Conservation (phyloP, 352 stramenopile genomes). For the Saprolegnia diclina region DNA sequence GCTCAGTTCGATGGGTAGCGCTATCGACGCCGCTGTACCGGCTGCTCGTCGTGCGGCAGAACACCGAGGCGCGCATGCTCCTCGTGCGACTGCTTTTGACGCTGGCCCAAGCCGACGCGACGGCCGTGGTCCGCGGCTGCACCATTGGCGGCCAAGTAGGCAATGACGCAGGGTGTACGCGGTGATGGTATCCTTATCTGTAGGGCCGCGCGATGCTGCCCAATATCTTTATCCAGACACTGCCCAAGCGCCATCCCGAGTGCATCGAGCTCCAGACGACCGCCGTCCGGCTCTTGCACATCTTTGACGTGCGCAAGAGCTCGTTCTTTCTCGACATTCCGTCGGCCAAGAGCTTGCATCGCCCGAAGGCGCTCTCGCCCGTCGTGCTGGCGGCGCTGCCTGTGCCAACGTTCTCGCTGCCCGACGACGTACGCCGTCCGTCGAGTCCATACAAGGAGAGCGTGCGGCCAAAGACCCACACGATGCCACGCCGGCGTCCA, state of each 20-base stretch:
- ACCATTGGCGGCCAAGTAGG: conserved; percentile 47
- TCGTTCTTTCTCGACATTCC: conserved; percentile 19
- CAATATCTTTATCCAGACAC: conserved; percentile 72
- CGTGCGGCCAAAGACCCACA: background rate
- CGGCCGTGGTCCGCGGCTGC: conserved; percentile 45
- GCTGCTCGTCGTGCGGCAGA: conserved; percentile 5
- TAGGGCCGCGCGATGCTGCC: conserved; percentile 60
- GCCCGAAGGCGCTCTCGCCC: conserved; percentile 7
- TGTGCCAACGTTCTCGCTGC: conserved; percentile 2
- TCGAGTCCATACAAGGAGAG: conserved; percentile 13
- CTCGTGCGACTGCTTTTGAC: conserved; percentile 51
- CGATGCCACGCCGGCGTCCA: background rate
- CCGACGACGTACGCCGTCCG: background rate
- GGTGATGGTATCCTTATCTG: background rate
- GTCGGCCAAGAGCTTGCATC: background rate
- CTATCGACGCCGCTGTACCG: conserved; percentile 17
- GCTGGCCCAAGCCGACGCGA: conserved; percentile 46
- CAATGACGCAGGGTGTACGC: background rate
- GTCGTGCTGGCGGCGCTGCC: conserved; percentile 7
- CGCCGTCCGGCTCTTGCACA: conserved; percentile 37
- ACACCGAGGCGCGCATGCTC: conserved; percentile 25
- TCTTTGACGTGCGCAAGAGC: conserved; percentile 32
- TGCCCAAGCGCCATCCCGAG: conserved; percentile 62
- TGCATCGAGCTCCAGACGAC: conserved; percentile 43
- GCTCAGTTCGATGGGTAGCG: background rate